Evolutionary conservation across 164 flowering plant genomes (phyloP).

Genomic region (Akebia trifoliata): DNA sequence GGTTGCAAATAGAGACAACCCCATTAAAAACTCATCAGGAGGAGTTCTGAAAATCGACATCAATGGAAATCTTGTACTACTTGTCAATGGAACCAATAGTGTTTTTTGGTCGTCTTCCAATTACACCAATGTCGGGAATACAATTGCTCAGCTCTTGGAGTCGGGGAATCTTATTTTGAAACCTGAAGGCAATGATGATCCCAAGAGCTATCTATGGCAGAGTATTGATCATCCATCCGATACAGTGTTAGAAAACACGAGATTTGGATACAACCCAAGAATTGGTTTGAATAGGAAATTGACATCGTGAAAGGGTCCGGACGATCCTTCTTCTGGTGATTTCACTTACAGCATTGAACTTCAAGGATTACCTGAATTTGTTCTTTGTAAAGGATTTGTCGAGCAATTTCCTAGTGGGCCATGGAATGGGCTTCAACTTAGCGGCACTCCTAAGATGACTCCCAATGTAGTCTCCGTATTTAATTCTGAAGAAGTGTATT

Average conservation of each 20-base stretch:
- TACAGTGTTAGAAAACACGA: constrained; percentile 31
- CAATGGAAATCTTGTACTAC: constrained; percentile 1
- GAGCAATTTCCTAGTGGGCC: constrained; percentile 17
- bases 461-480: constrained; percentile 3
- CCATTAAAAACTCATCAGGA: background rate
- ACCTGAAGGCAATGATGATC: background rate
- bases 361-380: constrained; percentile 20
- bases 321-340: constrained; percentile 34
- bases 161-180: constrained; percentile 27
- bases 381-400: constrained; percentile 7
- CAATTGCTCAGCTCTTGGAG: constrained; percentile 19
- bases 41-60: background rate
- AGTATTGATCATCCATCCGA: constrained; percentile 36
- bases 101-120: constrained; percentile 18
- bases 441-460: constrained; percentile 14
- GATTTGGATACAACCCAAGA: constrained; percentile 21
- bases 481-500: constrained; percentile 24
- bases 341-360: constrained; percentile 14
- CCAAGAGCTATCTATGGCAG: constrained; percentile 27
- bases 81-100: background rate
- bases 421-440: constrained; percentile 27
- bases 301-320: constrained; percentile 25
- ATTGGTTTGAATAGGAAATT: constrained; percentile 17
- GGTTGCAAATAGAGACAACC: constrained; percentile 14
- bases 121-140: background rate